Evolutionary conservation across 2,329 filamentous ascomycete genomes (phyloP).

Genomic region (Neofusicoccum parvum): DNA sequence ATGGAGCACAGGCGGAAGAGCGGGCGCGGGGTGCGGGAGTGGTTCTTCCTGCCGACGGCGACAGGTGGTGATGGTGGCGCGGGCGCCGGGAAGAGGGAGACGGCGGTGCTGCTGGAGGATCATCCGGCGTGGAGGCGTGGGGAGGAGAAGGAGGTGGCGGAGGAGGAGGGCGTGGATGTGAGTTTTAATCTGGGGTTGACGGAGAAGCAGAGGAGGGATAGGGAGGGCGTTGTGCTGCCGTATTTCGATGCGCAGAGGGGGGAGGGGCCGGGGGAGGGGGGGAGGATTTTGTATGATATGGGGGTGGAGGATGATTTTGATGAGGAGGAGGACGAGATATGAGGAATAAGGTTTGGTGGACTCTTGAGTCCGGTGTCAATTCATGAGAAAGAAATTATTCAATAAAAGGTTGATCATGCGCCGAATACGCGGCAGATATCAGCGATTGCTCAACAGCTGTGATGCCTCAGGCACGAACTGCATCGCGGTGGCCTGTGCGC

Average conservation of each 20-base stretch:
- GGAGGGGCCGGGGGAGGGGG: slow-evolving; percentile 71
- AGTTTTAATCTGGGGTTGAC: slow-evolving; percentile 85
- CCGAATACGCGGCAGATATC: too few species aligned
- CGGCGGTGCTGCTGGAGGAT: slow-evolving; percentile 69
- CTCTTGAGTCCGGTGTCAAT: too few species aligned
- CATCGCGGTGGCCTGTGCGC: too few species aligned
- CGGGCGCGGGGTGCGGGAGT: slow-evolving; percentile 75
- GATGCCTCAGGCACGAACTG: too few species aligned
- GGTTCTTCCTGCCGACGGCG: slow-evolving; percentile 57
- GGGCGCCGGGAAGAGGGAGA: slow-evolving; percentile 42
- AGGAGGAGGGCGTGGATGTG: slow-evolving; percentile 58
- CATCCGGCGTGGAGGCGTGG: slow-evolving; percentile 67
- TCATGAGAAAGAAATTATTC: too few species aligned
- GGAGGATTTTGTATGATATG: slow-evolving; percentile 95
- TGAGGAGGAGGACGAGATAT: slow-evolving; percentile 89
- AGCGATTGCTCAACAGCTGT: too few species aligned
- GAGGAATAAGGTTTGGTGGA: not conserved
- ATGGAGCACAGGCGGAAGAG: slow-evolving; percentile 86
- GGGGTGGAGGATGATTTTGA: slow-evolving; percentile 96
- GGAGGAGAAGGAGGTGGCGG: slow-evolving; percentile 41
- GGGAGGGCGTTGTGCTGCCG: slow-evolving; percentile 87
- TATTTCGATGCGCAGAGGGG: slow-evolving; percentile 96
- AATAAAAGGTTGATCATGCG: too few species aligned
- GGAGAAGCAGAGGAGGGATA: slow-evolving; percentile 82
- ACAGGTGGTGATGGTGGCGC: slow-evolving; percentile 21